phyloP scores from a whole-genome alignment of 202 grass and related monocot species.

The Schoenoplectus tabernaemontani region DNA sequence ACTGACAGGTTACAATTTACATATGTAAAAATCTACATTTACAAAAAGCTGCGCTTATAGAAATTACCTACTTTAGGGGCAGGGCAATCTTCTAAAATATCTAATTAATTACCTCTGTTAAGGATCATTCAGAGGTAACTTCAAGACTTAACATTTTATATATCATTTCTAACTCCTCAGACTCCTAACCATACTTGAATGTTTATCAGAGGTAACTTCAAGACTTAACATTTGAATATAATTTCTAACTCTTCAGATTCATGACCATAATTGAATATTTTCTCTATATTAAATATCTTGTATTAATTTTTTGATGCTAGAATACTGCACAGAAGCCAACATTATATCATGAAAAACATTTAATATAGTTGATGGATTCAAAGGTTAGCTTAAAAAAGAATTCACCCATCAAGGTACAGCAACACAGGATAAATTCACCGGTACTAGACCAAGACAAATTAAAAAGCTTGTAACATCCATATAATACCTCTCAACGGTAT shows the following conservation, averaged over 20 bases:
- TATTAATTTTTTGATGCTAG: neutral
- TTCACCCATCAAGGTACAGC: neutral
- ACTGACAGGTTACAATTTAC: no score
- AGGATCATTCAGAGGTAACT: neutral
- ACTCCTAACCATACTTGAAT: no score
- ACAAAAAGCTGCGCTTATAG: neutral
- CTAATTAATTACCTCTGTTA: neutral
- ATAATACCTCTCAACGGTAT: constrained; percentile 40
- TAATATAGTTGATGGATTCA: neutral
- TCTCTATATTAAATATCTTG: neutral
- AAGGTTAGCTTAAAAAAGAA: no score
- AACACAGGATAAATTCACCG: neutral
- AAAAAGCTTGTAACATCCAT: neutral
- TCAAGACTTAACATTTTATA: neutral
- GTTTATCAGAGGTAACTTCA: no score
- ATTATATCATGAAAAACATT: neutral
- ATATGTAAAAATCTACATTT: neutral
- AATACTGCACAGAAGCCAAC: neutral
- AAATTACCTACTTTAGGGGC: neutral
- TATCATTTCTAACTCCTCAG: neutral
- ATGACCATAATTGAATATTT: neutral
- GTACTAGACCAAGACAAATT: neutral
- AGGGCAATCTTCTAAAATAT: neutral
- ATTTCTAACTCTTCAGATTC: no score
- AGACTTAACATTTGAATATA: no score